phyloP scores from a whole-genome alignment of 768 basidiomycete genomes.

The Tulasnella sp. region DNA sequence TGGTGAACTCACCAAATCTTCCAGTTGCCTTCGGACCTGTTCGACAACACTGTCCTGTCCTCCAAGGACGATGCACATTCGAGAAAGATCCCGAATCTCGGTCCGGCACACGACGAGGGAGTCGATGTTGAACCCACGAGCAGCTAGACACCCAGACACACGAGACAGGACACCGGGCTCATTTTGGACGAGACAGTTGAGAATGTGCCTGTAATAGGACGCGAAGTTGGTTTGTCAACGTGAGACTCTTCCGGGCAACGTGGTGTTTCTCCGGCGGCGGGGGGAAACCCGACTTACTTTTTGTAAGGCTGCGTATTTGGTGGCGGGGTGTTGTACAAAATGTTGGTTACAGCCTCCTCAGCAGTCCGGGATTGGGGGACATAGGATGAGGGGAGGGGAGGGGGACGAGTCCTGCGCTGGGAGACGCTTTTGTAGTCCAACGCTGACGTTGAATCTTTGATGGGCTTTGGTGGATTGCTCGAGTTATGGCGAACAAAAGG shows the following conservation, averaged over 20 bases:
- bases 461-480: slow-evolving; percentile 43
- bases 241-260: slow-evolving; percentile 31
- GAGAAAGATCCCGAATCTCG: slow-evolving; percentile 91
- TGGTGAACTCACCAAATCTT: slow-evolving; percentile 75
- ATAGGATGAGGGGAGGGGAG: slow-evolving; percentile 81
- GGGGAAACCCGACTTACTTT: slow-evolving; percentile 53
- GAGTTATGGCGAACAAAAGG: slow-evolving; percentile 5
- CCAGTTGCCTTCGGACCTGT: slow-evolving; percentile 91
- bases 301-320: slow-evolving; percentile 89
- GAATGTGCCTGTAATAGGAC: slow-evolving; percentile 62
- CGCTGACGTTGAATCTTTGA: slow-evolving; percentile 92
- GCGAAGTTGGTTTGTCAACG: background rate
- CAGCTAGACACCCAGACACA: slow-evolving; percentile 95
- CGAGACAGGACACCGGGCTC: slow-evolving; percentile 99
- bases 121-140: slow-evolving; percentile 97
- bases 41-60: slow-evolving; percentile 98
- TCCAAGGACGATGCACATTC: slow-evolving; percentile 96
- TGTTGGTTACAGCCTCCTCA: slow-evolving; percentile 96
- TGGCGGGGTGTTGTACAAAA: slow-evolving; percentile 92
- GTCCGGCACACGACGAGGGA: slow-evolving; percentile 97
- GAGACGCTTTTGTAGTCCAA: slow-evolving; percentile 76
- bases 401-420: slow-evolving; percentile 61
- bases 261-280: background rate
- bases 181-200: slow-evolving; percentile 98
- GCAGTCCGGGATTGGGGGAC: slow-evolving; percentile 77